Evolutionary conservation across 2,329 filamentous ascomycete genomes (phyloP), one percentile per base, ranked within the genome.

Genomic region (Aspergillus carbonarius): DNA sequence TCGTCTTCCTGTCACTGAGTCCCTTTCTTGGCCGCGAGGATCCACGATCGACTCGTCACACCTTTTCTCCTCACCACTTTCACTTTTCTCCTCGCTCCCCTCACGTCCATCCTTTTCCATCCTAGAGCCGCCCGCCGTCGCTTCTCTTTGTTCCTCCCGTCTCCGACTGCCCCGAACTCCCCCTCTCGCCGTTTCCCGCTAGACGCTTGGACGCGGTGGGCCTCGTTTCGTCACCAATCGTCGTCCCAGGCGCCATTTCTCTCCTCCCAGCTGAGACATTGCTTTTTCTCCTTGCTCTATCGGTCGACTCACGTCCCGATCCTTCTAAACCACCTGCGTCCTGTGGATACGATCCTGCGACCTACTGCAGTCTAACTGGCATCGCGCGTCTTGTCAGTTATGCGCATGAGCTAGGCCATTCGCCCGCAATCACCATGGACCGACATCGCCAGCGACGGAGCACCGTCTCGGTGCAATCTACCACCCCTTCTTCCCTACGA

Each of bases 311-410:
- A 55, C 48, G 35, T 47, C 51, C 47, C 46, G 35, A 55, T 62
- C 53, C 54, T 40, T 44, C 47, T 49, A 39, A 54, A 46, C 51
- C 44, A 50, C 46, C 51, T 58, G 57, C 52, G 40, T 59, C 27
- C 46, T 47, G 60, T 59, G 57, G 60, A 61, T 62, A 58, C 60
- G 55, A 54, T 55, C 54, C 59, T 57, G 61, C 61, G 55, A 55
- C 25, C 57, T 57, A 50, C 58, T 62, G 60, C 61, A 58, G 50
- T 60, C 60, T 60, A 64, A 55, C 60, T 61, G 60, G 61, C 61
- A 63, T 67, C 60, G 57, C 58, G 50, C 64, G 30, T 66, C 64
- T 66, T 65, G 62, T 67, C 65, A 67, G 67, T 60, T 49, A 68
- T 69, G 68, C 65, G 61, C 56, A 64, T 59, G 55, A 54, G 53